phyloP scores from a whole-genome alignment of 768 basidiomycete genomes.

The Erythrobasidium yunnanense region DNA sequence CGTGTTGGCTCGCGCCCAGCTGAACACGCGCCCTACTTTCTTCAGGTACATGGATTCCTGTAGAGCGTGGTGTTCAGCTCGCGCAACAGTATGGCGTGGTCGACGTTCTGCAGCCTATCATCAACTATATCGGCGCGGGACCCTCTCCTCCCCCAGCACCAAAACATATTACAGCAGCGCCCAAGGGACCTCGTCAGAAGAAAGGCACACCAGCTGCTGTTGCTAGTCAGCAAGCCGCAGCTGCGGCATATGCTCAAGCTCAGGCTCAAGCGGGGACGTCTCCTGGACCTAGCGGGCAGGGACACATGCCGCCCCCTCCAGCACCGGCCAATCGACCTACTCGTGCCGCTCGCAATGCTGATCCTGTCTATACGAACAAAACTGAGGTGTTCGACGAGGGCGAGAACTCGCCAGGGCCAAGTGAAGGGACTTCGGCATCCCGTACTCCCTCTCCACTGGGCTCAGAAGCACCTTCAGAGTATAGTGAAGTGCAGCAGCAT shows the following conservation, averaged over 20 bases:
- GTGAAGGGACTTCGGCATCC: slow-evolving; percentile 48
- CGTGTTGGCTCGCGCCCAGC: background rate
- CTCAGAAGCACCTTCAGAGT: slow-evolving; percentile 26
- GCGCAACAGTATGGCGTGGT: slow-evolving; percentile 92
- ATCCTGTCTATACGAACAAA: slow-evolving; percentile 78
- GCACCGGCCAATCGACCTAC: slow-evolving; percentile 3
- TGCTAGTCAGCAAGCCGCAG: background rate
- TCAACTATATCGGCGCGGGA: slow-evolving; percentile 82
- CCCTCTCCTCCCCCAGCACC: slow-evolving; percentile 77
- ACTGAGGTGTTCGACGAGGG: slow-evolving; percentile 44
- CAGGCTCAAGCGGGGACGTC: background rate
- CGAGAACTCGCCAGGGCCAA: slow-evolving; percentile 58
- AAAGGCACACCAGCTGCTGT: slow-evolving; percentile 25
- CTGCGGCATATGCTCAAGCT: slow-evolving; percentile 11
- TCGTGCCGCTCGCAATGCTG: slow-evolving; percentile 53
- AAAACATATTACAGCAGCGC: slow-evolving; percentile 76
- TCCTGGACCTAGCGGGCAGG: background rate
- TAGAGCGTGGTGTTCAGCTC: slow-evolving; percentile 72
- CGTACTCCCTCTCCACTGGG: slow-evolving; percentile 81
- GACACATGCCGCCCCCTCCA: background rate
- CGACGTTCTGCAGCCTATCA: slow-evolving; percentile 70
- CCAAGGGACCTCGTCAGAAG: slow-evolving; percentile 39
- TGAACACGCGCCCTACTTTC: background rate
- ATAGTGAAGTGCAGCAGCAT: slow-evolving; percentile 18
- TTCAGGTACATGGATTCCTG: slow-evolving; percentile 94